Conservation (phyloP, 2,329 filamentous ascomycete species). For the Laburnicola sp. region DNA sequence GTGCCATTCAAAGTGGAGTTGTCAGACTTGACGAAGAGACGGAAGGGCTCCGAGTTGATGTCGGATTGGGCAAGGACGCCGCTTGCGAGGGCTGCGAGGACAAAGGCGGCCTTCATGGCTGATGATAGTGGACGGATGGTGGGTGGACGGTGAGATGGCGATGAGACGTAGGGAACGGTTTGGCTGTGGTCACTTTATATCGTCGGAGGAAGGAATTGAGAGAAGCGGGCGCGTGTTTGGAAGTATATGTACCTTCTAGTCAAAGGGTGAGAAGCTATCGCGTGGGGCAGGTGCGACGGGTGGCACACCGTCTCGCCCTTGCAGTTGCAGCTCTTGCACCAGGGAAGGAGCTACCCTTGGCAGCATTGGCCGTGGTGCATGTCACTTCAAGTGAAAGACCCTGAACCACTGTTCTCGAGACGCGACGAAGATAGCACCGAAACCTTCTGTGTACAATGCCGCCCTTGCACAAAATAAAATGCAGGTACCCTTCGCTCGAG, state of each 20-base stretch:
- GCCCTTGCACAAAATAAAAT: neutral
- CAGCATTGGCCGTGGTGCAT: too few species aligned
- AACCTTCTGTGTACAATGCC: too few species aligned
- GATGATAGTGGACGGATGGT: neutral
- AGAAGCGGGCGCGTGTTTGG: too few species aligned
- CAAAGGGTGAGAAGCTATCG: neutral
- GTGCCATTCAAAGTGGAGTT: constrained; percentile 24
- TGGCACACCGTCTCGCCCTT: constrained; percentile 10
- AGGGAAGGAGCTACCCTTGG: constrained; percentile 2
- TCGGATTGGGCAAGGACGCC: constrained; percentile 18
- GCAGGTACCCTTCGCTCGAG: neutral
- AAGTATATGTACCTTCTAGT: too few species aligned
- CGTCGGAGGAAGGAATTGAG: too few species aligned
- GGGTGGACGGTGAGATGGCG: neutral
- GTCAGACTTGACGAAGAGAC: constrained; percentile 24
- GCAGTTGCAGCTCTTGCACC: constrained; percentile 2
- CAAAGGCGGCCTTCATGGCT: constrained; percentile 12
- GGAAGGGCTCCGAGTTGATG: constrained; percentile 23
- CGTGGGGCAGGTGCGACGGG: neutral
- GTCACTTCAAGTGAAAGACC: neutral
- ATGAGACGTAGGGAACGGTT: too few species aligned
- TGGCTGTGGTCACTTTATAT: too few species aligned
- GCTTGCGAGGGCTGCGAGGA: constrained; percentile 10
- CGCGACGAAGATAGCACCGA: neutral
- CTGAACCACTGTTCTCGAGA: neutral